Evolutionary conservation across 2,329 filamentous ascomycete species (phyloP).

Genomic region (Alternaria ventricosa): DNA sequence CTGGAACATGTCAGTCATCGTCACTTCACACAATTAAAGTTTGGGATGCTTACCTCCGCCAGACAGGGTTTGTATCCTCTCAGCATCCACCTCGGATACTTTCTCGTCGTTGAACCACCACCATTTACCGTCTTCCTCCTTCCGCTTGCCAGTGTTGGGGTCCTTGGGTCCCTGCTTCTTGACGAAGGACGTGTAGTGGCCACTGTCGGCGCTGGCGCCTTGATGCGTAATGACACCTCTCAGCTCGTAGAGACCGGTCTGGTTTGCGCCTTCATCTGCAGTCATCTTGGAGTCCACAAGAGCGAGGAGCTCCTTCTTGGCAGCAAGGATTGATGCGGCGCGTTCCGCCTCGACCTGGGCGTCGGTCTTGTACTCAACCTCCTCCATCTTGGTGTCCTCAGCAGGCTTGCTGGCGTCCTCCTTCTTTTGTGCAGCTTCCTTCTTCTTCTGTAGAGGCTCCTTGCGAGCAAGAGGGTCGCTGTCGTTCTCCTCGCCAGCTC

Average conservation of each 20-base stretch:
- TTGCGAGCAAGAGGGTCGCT: conserved; percentile 54
- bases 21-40: not conserved
- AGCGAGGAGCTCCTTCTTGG: conserved; percentile 86
- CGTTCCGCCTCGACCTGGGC: conserved; percentile 90
- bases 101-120: conserved; percentile 99
- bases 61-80: conserved; percentile 88
- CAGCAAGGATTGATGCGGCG: conserved; percentile 72
- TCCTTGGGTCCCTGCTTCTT: conserved; percentile 84
- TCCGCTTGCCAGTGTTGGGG: conserved; percentile 75
- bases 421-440: conserved; percentile 53
- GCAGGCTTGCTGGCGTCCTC: conserved; percentile 60
- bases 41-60: conserved; percentile 72
- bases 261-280: conserved; percentile 83
- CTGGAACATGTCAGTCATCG: conserved; percentile 39
- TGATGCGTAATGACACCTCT: conserved; percentile 95
- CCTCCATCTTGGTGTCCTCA: conserved; percentile 72
- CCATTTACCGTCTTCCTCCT: conserved; percentile 91
- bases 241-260: conserved; percentile 93
- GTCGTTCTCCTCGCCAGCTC: conserved; percentile 62
- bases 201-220: conserved; percentile 93
- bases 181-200: conserved; percentile 97
- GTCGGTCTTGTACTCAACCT: conserved; percentile 86
- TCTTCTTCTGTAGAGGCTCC: conserved; percentile 58
- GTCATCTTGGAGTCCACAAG: conserved; percentile 77
- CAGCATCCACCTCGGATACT: conserved; percentile 86